Evolutionary conservation across 139 green algal species (phyloP), one percentile per base, ranked within the genome.

Genomic region (Pleodorina starrii): DNA sequence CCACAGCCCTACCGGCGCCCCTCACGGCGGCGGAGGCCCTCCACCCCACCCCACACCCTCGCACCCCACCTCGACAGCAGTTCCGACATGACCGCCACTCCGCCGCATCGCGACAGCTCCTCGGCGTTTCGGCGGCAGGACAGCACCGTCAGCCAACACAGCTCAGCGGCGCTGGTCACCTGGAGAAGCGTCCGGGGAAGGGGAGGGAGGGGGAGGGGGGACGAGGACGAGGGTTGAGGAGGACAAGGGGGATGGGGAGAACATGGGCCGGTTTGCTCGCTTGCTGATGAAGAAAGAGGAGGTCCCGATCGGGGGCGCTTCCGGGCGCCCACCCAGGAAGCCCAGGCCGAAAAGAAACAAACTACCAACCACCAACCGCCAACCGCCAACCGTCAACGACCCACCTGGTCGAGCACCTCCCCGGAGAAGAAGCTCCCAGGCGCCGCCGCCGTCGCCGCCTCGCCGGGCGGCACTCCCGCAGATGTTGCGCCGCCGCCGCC

Each of bases 101-200:
- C 97, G 11, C 95, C 97, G 7, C 83, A 94, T 5, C 97, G 91
- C 0, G 95, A 90, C 71, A 99, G 94, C 95, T 99, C 97, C 60
- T 98, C 96, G 3, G 94, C 97, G 75, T 99, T 99, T 4, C 97
- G 93, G 10, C 89, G 82, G 21, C 93, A 97, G 38, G 73, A 93
- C 23, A 95, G 91, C 85, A 96, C 98, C 23, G 97, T 99, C 42
- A 99, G 92, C 96, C 96, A 99, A 80, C 91, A 95, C 76, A 99
- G 96, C 92, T 99, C 38, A 1, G 66, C 43, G n/a, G 82, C 95
- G 11, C 95, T 93, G 6, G 95, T 93, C 2, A 94, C 92, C 91
- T 98, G 91, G 16, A 0, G 42, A 12, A 57, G 72, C 4, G n/a
- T n/a, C n/a, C n/a, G 72, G n/a, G 42, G 72, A n/a, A 36, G 69